These are phyloP conservation scores for Candida golubevii DNA, from an alignment of 805 yeast species.

Conservation along the genomic window DNA sequence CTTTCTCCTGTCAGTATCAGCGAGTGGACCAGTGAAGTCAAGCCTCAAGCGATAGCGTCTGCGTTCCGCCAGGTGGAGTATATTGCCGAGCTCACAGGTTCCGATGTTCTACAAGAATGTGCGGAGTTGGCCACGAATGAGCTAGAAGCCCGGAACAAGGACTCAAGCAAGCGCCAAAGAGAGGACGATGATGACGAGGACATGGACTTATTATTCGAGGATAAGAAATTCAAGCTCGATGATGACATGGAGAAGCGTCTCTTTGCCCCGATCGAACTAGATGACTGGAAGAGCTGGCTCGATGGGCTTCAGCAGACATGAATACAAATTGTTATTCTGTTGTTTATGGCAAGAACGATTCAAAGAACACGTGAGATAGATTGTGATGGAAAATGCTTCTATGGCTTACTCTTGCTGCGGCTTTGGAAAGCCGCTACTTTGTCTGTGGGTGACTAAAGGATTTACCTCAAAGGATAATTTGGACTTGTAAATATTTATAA, in stretches of 20 bases:
- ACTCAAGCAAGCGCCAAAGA: slow-evolving; percentile 13
- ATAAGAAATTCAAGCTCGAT: slow-evolving; percentile 29
- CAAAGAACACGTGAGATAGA: neutral
- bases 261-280: slow-evolving; percentile 31
- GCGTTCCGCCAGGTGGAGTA: slow-evolving; percentile 44
- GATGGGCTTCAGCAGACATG: slow-evolving; percentile 8
- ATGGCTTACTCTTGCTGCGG: too few relatives aligned
- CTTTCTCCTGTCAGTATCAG: slow-evolving; percentile 33
- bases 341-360: too few relatives aligned
- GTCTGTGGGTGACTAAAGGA: too few relatives aligned
- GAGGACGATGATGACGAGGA: slow-evolving; percentile 23
- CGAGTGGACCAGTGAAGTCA: slow-evolving; percentile 44
- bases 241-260: slow-evolving; percentile 18
- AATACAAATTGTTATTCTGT: neutral
- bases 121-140: slow-evolving; percentile 23
- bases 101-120: slow-evolving; percentile 16
- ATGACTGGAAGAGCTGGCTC: slow-evolving; percentile 30
- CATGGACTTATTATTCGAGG: slow-evolving; percentile 33
- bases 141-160: slow-evolving; percentile 9
- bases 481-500: too few relatives aligned
- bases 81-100: slow-evolving; percentile 31
- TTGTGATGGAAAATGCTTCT: neutral
- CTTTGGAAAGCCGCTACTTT: neutral
- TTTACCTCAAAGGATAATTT: too few relatives aligned
- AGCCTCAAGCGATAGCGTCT: slow-evolving; percentile 40